Evolutionary conservation across 2,329 filamentous ascomycete genomes (phyloP), one percentile per base, ranked within the genome.

Genomic region (Erysiphe pulchra): DNA sequence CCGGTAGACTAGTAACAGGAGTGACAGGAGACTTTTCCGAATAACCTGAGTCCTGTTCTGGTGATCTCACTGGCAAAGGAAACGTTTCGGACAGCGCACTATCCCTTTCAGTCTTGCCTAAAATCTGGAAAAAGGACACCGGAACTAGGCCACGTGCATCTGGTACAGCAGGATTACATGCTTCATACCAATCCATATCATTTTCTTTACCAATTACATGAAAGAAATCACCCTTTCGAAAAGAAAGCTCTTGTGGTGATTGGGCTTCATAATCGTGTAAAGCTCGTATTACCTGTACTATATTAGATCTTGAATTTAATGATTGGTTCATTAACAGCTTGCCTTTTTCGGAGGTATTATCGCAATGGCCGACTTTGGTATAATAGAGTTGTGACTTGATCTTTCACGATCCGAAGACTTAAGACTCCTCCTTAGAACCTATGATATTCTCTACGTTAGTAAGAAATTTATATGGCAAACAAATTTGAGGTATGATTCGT

Each of bases 151-250:
- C 90, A 53, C 85, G 77, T 44, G 84, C 83, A 62, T 80, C 80
- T 56, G 81, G 84, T 52, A 93, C 69, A 44, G 81, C 73, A 49
- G 90, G 90, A 60, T 98, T 98, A 69, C 85, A 95, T 47, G 87
- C 90, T 64, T 95, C 90, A 69, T 94, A 98, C 87, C 90, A 98
- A 60, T 94, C 84, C 37, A 68, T 65, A 60, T 95, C 87, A 67
- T 94, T 79, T 65, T 95, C 90, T 61, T 87, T 80, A 56, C 82
- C 84, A 61, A 95, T 87, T 52, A 98, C 90, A 66, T 95, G 87
- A 61, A 98, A 90, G 62, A 95, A 98, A 61, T 98, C 90, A 57
- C 90, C 90, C 59, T 84, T 81, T 52, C 78, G 84, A 63, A 98
- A 98, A 59, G 80, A 79, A 56, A 98, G 69, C 65, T 93, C 78